phyloP scores from a whole-genome alignment of 306 rosid species.

The Dryas octopetala region DNA sequence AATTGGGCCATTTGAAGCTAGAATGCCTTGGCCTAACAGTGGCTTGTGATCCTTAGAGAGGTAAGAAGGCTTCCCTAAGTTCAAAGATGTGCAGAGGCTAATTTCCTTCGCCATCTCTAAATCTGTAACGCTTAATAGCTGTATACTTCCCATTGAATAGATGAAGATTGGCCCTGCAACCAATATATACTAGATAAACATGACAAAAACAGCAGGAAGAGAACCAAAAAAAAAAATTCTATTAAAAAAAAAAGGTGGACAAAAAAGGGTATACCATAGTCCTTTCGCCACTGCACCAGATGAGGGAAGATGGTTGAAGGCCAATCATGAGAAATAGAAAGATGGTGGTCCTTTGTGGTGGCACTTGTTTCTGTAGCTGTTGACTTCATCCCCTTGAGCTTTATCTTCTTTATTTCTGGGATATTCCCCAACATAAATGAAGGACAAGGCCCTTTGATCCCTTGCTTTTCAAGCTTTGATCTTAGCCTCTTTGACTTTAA shows the following conservation, averaged over 20 bases:
- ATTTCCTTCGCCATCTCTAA: slow-evolving; percentile 42
- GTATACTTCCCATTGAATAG: slow-evolving; percentile 38
- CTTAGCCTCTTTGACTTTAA: slow-evolving; percentile 46
- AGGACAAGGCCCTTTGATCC: slow-evolving; percentile 65
- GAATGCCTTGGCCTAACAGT: slow-evolving; percentile 38
- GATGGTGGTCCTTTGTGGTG: not conserved
- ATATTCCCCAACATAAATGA: slow-evolving; percentile 57
- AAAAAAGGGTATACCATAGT: slow-evolving; percentile 41
- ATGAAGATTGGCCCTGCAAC: slow-evolving; percentile 33
- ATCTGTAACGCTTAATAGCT: slow-evolving; percentile 24
- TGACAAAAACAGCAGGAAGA: not conserved
- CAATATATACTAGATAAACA: not conserved
- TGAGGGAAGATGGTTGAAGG: slow-evolving; percentile 49
- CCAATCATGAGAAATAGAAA: slow-evolving; percentile 45
- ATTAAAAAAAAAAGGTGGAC: not conserved
- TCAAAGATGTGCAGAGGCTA: slow-evolving; percentile 24
- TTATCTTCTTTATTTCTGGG: slow-evolving; percentile 46
- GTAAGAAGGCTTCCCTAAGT: slow-evolving; percentile 39
- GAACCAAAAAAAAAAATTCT: not conserved
- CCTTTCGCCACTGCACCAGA: slow-evolving; percentile 43
- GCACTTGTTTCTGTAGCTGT: not conserved
- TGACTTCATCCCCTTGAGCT: slow-evolving; percentile 16
- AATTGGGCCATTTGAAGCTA: slow-evolving; percentile 35
- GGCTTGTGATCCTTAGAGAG: slow-evolving; percentile 34
- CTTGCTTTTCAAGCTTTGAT: slow-evolving; percentile 60